Evolutionary conservation across 2,329 filamentous ascomycete species (phyloP).

Genomic region (Xylaria sp.): DNA sequence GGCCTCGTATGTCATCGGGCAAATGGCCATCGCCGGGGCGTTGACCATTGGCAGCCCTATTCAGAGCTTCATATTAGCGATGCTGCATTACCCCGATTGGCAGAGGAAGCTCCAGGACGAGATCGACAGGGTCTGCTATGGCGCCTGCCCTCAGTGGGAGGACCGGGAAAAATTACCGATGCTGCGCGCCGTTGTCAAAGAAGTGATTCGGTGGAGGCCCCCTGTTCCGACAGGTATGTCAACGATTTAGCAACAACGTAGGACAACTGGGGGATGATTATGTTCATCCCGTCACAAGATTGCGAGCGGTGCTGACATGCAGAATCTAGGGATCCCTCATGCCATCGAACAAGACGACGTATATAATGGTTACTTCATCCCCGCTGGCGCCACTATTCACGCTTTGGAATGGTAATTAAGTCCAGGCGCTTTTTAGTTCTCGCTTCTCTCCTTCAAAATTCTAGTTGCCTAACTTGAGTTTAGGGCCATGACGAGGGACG

Average conservation of each 20-base stretch:
- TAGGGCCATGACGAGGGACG: conserved; percentile 60
- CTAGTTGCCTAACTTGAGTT: conserved; percentile 23
- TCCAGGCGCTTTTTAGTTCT: background rate
- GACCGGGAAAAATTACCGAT: conserved; percentile 59
- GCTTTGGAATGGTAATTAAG: conserved; percentile 62
- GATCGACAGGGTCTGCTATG: conserved; percentile 57
- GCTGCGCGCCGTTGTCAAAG: conserved; percentile 62
- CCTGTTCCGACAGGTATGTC: conserved; percentile 62
- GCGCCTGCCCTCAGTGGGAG: conserved; percentile 58
- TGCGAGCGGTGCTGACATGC: conserved; percentile 14
- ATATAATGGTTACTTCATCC: conserved; percentile 64
- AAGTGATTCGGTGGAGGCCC: conserved; percentile 65
- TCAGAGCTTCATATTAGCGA: conserved; percentile 56
- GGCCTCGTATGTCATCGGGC: conserved; percentile 58
- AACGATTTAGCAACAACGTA: background rate
- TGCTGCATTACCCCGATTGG: conserved; percentile 55
- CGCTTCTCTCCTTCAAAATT: no score
- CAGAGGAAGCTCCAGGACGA: conserved; percentile 59
- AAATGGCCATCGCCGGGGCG: conserved; percentile 61
- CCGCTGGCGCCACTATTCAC: conserved; percentile 62
- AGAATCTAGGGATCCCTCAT: conserved; percentile 59
- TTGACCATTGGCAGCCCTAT: conserved; percentile 58
- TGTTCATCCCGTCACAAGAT: background rate
- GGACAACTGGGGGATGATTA: background rate
- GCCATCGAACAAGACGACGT: conserved; percentile 62